These are phyloP conservation scores for Metschnikowia henanensis DNA, from an alignment of 805 yeast species.

Conservation along the genomic window DNA sequence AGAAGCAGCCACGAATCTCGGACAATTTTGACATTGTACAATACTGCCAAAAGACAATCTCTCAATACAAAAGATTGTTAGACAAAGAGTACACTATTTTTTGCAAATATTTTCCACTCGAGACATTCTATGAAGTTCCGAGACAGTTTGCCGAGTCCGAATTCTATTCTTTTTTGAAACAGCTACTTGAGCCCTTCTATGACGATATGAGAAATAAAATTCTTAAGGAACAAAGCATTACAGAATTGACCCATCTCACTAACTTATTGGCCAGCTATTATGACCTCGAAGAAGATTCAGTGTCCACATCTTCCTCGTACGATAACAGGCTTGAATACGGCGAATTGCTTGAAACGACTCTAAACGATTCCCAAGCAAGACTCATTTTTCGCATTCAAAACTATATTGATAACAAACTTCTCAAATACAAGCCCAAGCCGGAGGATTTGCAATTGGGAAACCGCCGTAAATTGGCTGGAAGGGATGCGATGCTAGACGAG, in stretches of 20 bases:
- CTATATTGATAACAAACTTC: constrained; percentile 67
- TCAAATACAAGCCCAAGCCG: constrained; percentile 62
- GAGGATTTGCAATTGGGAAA: constrained; percentile 67
- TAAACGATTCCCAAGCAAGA: constrained; percentile 77
- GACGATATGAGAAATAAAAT: constrained; percentile 66
- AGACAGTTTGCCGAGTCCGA: constrained; percentile 24
- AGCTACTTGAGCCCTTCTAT: constrained; percentile 74
- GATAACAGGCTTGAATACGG: constrained; percentile 47
- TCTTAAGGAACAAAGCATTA: constrained; percentile 68
- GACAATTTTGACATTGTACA: constrained; percentile 42
- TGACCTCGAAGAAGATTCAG: constrained; percentile 54
- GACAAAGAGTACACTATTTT: constrained; percentile 64
- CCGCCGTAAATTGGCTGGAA: constrained; percentile 18
- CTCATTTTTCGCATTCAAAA: constrained; percentile 77
- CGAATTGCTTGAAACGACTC: constrained; percentile 64
- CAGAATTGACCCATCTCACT: constrained; percentile 71
- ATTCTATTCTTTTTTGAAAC: constrained; percentile 59
- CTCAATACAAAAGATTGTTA: constrained; percentile 58
- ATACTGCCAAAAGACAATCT: constrained; percentile 59
- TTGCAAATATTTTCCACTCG: constrained; percentile 44
- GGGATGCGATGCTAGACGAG: constrained; percentile 24
- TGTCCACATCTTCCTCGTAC: constrained; percentile 10
- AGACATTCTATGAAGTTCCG: constrained; percentile 1
- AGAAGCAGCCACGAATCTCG: no score
- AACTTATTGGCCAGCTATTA: constrained; percentile 66